Percentiles rank a stretch among this genome's conserved stretches.
Evolutionary conservation across 257 asterid genomes (phyloP).

Genomic region (Solanum sitiens): DNA sequence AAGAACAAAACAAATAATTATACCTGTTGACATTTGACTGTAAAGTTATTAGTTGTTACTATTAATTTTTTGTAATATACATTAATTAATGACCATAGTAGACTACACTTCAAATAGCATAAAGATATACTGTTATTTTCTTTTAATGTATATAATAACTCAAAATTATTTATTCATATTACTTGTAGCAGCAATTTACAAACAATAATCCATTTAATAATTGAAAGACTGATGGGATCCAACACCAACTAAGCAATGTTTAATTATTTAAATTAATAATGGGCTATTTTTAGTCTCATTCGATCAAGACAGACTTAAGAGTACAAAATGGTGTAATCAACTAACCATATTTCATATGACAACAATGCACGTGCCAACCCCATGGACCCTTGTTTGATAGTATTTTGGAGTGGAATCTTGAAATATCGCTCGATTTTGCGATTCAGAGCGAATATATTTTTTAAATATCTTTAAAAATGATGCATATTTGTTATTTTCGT

Average conservation of each 20-base stretch:
- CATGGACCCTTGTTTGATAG: not conserved
- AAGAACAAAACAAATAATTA: not conserved
- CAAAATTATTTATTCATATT: not conserved
- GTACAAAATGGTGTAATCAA: not conserved
- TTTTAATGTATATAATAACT: not conserved
- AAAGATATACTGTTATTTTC: not conserved
- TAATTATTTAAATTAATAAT: not conserved
- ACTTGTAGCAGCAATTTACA: not conserved
- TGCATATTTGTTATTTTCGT: too few relatives aligned
- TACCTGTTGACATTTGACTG: not conserved
- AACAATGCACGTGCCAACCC: not conserved
- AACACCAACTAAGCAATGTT: not conserved
- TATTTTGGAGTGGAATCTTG: not conserved
- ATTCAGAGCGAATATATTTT: not conserved
- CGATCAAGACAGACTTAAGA: not conserved
- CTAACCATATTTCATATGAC: not conserved
- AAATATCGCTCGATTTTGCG: fast-evolving
- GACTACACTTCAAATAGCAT: not conserved
- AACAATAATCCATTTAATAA: not conserved
- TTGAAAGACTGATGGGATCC: not conserved
- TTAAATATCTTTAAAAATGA: too few relatives aligned
- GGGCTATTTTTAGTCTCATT: not conserved
- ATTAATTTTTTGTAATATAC: not conserved
- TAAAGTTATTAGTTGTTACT: not conserved
- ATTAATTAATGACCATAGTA: not conserved